A percentile compares a stretch with the other conserved stretches of the same genome.
These are phyloP conservation scores for Lobosporangium transversale DNA, from an alignment of 192 early-diverging fungal species.

Conservation along the genomic window DNA sequence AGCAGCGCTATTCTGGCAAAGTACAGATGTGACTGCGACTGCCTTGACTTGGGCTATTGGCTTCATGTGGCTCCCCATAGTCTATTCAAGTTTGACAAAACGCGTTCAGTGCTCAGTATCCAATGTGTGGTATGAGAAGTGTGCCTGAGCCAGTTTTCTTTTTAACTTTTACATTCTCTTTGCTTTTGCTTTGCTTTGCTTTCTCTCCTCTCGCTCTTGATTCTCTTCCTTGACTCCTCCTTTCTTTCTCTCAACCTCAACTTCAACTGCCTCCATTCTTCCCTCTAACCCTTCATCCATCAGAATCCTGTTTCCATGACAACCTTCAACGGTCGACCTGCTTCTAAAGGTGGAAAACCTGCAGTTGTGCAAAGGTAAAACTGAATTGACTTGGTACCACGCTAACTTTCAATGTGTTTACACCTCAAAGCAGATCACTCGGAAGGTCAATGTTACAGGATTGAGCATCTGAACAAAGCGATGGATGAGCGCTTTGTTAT, in stretches of 20 bases:
- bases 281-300: neutral
- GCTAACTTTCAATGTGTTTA: neutral
- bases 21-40: too few species aligned
- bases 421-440: neutral
- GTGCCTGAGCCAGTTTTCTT: too few species aligned
- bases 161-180: neutral
- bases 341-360: slow-evolving; percentile 29
- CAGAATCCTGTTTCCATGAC: slow-evolving; percentile 9
- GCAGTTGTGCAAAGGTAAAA: slow-evolving; percentile 35
- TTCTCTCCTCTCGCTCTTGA: neutral
- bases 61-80: too few species aligned
- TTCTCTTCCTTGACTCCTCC: neutral
- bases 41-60: too few species aligned
- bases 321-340: slow-evolving; percentile 29
- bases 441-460: too few species aligned
- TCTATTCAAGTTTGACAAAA: too few species aligned
- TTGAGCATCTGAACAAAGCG: too few species aligned
- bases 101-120: too few species aligned
- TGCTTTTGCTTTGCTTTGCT: neutral
- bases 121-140: too few species aligned
- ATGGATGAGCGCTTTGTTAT: too few species aligned
- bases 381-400: neutral
- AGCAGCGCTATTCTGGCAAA: too few species aligned
- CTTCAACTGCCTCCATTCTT: neutral
- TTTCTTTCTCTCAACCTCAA: neutral